Conservation (phyloP, 1,284 basidiomycete genomes). For the Lentinus polychrous region DNA sequence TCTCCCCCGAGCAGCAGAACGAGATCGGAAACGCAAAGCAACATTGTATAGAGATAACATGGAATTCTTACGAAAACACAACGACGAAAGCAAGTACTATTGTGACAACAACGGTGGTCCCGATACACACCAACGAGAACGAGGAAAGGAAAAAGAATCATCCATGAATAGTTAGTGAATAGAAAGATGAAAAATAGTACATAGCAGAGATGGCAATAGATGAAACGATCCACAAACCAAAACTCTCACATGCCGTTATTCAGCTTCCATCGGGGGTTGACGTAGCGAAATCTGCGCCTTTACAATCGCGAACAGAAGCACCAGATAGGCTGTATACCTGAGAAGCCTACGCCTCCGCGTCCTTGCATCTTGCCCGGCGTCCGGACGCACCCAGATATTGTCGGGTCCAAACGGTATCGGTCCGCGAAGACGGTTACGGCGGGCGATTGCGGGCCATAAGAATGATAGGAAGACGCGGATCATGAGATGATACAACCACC, state of each 20-base stretch:
- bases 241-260: not conserved
- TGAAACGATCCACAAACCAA: not conserved
- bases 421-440: not conserved
- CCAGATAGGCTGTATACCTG: not conserved
- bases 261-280: not conserved
- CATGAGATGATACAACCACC: constrained; percentile 36
- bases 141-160: not conserved
- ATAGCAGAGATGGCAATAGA: not conserved
- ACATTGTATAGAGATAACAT: too few species aligned
- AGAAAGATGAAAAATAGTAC: not conserved
- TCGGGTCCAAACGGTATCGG: too few species aligned
- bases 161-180: not conserved
- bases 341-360: not conserved
- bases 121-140: not conserved
- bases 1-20: too few species aligned
- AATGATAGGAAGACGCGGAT: constrained; percentile 14
- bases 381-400: too few species aligned
- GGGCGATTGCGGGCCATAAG: constrained; percentile 1
- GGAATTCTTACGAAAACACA: too few species aligned
- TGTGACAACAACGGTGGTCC: not conserved
- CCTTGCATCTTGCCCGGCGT: too few species aligned
- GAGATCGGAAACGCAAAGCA: too few species aligned
- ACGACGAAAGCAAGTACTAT: too few species aligned
- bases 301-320: constrained; percentile 2
- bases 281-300: constrained; percentile 4